A percentile compares a stretch with the other conserved stretches of the same genome.
Evolutionary conservation across 176 grass and related monocot genomes (phyloP).

Genomic region (Alloteropsis semialata): DNA sequence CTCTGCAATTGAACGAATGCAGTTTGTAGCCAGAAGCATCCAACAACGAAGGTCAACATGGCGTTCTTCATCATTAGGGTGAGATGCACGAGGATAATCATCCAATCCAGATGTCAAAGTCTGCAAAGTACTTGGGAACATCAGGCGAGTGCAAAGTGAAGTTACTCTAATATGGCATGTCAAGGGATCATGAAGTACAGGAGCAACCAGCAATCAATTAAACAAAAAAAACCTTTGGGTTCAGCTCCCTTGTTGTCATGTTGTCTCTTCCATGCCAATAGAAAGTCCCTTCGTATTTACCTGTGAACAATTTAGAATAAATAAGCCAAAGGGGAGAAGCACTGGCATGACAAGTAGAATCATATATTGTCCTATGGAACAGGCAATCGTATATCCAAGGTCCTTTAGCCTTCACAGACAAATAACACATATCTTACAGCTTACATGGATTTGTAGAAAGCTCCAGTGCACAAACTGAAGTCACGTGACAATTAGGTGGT

Average conservation of each 20-base stretch:
- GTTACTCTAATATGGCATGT: conserved; percentile 9
- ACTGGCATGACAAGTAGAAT: not conserved
- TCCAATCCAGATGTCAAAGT: conserved; percentile 95
- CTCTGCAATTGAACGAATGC: conserved; percentile 77
- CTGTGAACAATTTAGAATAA: conserved; percentile 33
- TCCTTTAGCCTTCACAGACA: not conserved
- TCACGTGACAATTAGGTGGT: not conserved
- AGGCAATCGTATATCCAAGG: not conserved
- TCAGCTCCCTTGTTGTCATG: conserved; percentile 71
- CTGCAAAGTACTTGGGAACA: conserved; percentile 45
- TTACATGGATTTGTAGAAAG: conserved; percentile 6
- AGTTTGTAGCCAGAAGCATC: conserved; percentile 94
- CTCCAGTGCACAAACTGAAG: not conserved
- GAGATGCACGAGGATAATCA: conserved; percentile 95
- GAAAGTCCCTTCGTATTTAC: conserved; percentile 76
- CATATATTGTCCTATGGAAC: conserved; percentile 30
- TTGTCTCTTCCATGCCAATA: conserved; percentile 99
- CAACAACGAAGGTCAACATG: conserved; percentile 94
- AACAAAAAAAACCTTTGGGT: conserved; percentile 73
- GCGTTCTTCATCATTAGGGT: conserved; percentile 86
- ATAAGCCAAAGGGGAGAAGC: conserved; percentile 9
- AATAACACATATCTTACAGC: conserved; percentile 14
- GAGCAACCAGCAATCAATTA: conserved; percentile 24
- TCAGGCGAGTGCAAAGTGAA: conserved; percentile 18
- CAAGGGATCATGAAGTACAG: not conserved